Base-by-base conservation (phyloP, 177 flowering plant species). In the Tripterygium wilfordii region DNA sequence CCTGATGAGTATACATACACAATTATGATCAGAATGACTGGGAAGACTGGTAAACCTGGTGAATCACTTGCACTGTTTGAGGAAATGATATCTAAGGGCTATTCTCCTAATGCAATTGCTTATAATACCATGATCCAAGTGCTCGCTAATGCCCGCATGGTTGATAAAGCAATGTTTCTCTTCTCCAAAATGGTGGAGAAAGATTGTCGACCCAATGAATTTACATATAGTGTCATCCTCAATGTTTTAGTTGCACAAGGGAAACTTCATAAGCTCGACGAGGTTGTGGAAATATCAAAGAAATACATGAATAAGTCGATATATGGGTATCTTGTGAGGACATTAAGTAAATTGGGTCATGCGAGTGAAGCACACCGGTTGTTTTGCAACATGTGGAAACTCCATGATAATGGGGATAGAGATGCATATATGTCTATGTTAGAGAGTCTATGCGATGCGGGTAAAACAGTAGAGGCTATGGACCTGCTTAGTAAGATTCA, bases 1-100 rank as follows among this genome's bases (percentile, higher is more conserved):
- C 90, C 96, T 26, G 96, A 88, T 63, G 87, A 74, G 49, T 91
- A 79, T 53, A 81, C 98, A 0, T 88, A 80, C 53, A 88, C 96
- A 1, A 86, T 88, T 45, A 62, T 92, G 77, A 80, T 88, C 33
- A 78, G 84, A 71, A 78, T 82, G 95, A 61, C 56, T 8, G 96
- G 96, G 35, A 80, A 69, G 60, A 42, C 49, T 13, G 87, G 82
- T 21, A 80, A 79, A 70, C 33, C 65, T 19, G 80, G 80, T 36
- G 80, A 82, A 33, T 70, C 86, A 8, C 45, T 92, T 55, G 54
- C 70, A 28, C 54, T 88, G 17, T 92, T 88, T 53, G 63, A 88
- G 38, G 96, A 85, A 61, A 88, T 92, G 98, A 36, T 80, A 28
- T 33, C 65, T 27, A 85, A 74, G 64, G 88, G 74, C 42, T 59